phyloP scores from a whole-genome alignment of 139 green algal species.

The Pseudopediastrum boryanum region DNA sequence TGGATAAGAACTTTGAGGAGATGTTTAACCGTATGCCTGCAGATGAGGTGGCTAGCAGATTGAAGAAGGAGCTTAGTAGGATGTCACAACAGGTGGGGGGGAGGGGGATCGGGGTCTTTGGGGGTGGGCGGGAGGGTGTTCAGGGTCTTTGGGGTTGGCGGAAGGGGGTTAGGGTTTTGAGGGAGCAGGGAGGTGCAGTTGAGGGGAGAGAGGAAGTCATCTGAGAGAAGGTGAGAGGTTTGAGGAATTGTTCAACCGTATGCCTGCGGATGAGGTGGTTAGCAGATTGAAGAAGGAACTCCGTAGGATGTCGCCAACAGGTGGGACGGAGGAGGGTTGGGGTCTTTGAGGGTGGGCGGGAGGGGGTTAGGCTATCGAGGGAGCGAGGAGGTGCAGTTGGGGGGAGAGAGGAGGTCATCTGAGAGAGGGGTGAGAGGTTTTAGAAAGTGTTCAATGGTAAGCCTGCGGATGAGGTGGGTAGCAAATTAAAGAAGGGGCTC shows the following conservation, averaged over 20 bases:
- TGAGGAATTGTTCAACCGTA: constrained; percentile 33
- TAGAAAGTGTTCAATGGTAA: constrained; percentile 32
- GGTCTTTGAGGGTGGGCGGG: too few relatives aligned
- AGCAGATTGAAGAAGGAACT: constrained; percentile 20
- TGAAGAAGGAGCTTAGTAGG: constrained; percentile 30
- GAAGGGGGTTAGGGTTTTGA: too few relatives aligned
- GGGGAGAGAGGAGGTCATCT: too few relatives aligned
- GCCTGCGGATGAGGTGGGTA: constrained; percentile 32
- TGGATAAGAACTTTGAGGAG: constrained; percentile 53
- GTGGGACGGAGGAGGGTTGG: too few relatives aligned
- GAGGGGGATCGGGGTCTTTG: neutral
- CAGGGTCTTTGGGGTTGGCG: neutral
- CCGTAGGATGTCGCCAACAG: constrained; percentile 34
- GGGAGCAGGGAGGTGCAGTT: too few relatives aligned
- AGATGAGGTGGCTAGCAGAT: constrained; percentile 28
- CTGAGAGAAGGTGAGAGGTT: too few relatives aligned
- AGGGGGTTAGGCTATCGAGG: too few relatives aligned
- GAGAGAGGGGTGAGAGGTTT: constrained; percentile 55
- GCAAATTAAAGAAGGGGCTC: constrained; percentile 20
- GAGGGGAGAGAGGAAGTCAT: too few relatives aligned
- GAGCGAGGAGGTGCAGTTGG: too few relatives aligned
- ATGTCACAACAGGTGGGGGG: constrained; percentile 12
- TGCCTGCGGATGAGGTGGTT: constrained; percentile 34
- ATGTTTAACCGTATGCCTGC: constrained; percentile 36
- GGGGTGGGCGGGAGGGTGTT: neutral